Conservation (phyloP, 2,329 filamentous ascomycete species). For the Nothomitra cinnamomea region DNA sequence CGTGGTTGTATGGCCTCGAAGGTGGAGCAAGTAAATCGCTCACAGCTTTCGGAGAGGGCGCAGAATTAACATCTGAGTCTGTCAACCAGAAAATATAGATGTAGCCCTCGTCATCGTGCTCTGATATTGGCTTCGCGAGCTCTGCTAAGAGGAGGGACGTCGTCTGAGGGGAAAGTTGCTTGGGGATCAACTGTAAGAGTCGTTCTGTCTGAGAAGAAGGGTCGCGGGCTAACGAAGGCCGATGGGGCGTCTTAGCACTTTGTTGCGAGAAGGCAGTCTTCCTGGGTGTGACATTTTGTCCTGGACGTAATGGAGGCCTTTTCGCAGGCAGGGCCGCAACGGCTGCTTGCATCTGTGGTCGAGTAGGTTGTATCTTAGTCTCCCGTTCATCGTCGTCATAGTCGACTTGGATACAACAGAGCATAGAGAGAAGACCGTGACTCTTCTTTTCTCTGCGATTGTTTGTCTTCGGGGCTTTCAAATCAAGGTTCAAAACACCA, state of each 20-base stretch:
- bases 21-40: constrained; percentile 36
- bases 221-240: constrained; percentile 9
- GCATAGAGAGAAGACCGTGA: constrained; percentile 5
- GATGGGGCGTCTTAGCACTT: constrained; percentile 4
- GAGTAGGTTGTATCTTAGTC: background rate
- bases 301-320: background rate
- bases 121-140: constrained; percentile 56
- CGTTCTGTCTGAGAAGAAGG: constrained; percentile 20
- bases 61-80: constrained; percentile 37
- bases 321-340: background rate
- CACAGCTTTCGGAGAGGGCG: constrained; percentile 11
- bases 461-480: constrained; percentile 2
- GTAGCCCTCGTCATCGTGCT: constrained; percentile 66
- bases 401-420: constrained; percentile 8
- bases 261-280: background rate
- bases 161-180: constrained; percentile 46
- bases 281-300: background rate
- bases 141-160: constrained; percentile 58
- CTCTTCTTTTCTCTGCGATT: constrained; percentile 11
- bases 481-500: constrained; percentile 49
- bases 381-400: background rate
- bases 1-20: constrained; percentile 22
- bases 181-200: constrained; percentile 53
- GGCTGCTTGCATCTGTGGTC: background rate
- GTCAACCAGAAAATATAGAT: constrained; percentile 99